Evolutionary conservation across 495 filamentous ascomycete species (phyloP).

Genomic region (Neurospora tetraspora): DNA sequence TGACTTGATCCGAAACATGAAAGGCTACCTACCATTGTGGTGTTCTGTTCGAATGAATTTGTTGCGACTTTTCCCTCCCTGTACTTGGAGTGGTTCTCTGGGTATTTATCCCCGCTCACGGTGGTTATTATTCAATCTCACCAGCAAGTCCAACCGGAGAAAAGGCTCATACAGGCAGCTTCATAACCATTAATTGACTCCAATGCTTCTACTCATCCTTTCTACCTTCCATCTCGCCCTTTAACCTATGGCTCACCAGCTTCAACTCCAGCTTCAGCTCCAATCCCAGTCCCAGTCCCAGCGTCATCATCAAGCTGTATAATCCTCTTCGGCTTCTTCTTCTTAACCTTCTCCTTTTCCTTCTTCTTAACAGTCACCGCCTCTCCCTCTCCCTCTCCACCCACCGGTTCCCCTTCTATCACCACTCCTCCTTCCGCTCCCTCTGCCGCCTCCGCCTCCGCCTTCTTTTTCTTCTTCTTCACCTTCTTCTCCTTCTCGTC

Average conservation of each 20-base stretch:
- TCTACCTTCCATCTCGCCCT: background rate
- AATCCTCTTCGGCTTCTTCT: constrained; percentile 33
- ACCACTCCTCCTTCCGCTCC: constrained; percentile 25
- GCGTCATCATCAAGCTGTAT: constrained; percentile 16
- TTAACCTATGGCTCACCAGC: background rate
- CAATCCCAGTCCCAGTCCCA: background rate
- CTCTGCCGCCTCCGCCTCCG: constrained; percentile 25
- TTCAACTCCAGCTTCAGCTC: background rate
- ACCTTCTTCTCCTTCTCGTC: constrained; percentile 5
- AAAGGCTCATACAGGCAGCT: background rate
- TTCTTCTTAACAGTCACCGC: constrained; percentile 34
- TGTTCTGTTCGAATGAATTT: too few relatives aligned
- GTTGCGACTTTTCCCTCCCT: background rate
- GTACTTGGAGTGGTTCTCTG: too few relatives aligned
- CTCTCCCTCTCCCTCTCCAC: constrained; percentile 2
- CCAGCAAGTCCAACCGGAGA: too few relatives aligned
- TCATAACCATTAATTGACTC: background rate
- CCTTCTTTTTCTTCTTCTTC: constrained; percentile 1
- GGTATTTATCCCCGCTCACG: background rate
- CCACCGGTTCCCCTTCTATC: background rate
- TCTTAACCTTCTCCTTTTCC: constrained; percentile 35
- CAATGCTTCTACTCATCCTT: background rate
- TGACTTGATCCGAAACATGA: background rate
- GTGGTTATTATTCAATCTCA: background rate
- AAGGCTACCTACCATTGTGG: background rate